These are phyloP conservation scores for Scheffersomyces parashehatae DNA, from an alignment of 1,139 yeast genomes.

Conservation along the genomic window DNA sequence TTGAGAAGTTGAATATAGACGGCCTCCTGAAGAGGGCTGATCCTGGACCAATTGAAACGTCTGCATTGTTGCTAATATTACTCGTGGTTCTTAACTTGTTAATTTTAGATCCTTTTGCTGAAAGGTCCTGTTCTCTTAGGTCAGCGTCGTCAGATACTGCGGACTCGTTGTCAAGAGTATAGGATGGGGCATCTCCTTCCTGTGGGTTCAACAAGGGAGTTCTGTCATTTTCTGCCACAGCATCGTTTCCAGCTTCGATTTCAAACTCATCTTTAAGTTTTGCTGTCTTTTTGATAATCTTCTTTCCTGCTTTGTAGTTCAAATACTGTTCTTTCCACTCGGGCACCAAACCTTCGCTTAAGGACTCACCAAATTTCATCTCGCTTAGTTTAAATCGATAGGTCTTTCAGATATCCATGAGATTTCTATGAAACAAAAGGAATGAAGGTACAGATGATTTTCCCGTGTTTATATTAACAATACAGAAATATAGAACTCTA, in stretches of 20 bases:
- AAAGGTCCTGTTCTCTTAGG: too few relatives aligned
- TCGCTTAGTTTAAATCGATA: background rate
- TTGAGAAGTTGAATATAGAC: constrained; percentile 25
- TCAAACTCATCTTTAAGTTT: constrained; percentile 5
- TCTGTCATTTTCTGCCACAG: constrained; percentile 5
- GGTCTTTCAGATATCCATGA: too few relatives aligned
- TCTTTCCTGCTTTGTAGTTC: constrained; percentile 62
- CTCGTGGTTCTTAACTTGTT: too few relatives aligned
- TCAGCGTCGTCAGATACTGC: background rate
- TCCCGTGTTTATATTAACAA: too few relatives aligned
- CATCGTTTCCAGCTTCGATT: background rate
- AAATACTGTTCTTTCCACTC: constrained; percentile 86
- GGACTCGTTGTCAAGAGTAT: background rate
- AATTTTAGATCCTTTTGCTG: too few relatives aligned
- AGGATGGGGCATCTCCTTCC: background rate
- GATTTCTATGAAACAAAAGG: too few relatives aligned
- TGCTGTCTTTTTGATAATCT: constrained; percentile 31
- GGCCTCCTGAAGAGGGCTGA: constrained; percentile 8
- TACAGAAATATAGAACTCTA: too few relatives aligned
- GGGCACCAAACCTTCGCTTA: constrained; percentile 66
- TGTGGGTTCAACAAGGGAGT: constrained; percentile 18
- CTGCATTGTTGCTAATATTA: background rate
- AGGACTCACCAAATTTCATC: constrained; percentile 63
- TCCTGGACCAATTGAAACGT: background rate
- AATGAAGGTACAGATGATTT: too few relatives aligned